A percentile compares a stretch with the other conserved stretches of the same genome.
Conservation (phyloP, 1,284 basidiomycete genomes). For the Farysia itapuensis region DNA sequence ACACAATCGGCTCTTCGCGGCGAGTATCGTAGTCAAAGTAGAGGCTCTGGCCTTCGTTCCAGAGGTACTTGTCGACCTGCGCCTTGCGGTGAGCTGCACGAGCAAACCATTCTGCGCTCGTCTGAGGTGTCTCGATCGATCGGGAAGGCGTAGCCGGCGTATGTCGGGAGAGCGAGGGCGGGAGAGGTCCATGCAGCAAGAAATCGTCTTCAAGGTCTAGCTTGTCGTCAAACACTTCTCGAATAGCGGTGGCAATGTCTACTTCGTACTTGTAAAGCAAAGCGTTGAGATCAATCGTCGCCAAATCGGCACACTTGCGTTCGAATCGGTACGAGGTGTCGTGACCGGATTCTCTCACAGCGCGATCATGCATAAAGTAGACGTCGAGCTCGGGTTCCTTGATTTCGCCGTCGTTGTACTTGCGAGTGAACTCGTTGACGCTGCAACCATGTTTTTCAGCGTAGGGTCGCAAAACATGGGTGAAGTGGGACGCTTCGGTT, state of each 20-base stretch:
- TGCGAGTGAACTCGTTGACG: conserved; percentile 95
- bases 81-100: conserved; percentile 60
- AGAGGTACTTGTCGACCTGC: conserved; percentile 88
- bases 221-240: conserved; percentile 88
- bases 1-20: conserved; percentile 83
- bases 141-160: conserved; percentile 63
- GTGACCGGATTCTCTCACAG: conserved; percentile 80
- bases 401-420: conserved; percentile 83
- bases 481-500: conserved; percentile 97
- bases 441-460: conserved; percentile 89
- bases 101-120: conserved; percentile 54
- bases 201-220: conserved; percentile 91
- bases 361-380: conserved; percentile 95
- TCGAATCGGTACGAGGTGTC: conserved; percentile 97
- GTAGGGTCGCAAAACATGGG: conserved; percentile 91
- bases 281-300: conserved; percentile 92
- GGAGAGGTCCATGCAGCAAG: conserved; percentile 43
- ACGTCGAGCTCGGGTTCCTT: conserved; percentile 88
- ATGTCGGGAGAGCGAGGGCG: conserved; percentile 27
- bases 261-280: conserved; percentile 69
- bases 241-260: conserved; percentile 69
- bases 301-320: conserved; percentile 87
- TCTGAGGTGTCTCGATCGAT: conserved; percentile 64
- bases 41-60: conserved; percentile 92
- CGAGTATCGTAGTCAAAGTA: conserved; percentile 97